These are phyloP conservation scores for Glycine tomentella DNA, from an alignment of 306 rosid genomes.

Conservation along the genomic window DNA sequence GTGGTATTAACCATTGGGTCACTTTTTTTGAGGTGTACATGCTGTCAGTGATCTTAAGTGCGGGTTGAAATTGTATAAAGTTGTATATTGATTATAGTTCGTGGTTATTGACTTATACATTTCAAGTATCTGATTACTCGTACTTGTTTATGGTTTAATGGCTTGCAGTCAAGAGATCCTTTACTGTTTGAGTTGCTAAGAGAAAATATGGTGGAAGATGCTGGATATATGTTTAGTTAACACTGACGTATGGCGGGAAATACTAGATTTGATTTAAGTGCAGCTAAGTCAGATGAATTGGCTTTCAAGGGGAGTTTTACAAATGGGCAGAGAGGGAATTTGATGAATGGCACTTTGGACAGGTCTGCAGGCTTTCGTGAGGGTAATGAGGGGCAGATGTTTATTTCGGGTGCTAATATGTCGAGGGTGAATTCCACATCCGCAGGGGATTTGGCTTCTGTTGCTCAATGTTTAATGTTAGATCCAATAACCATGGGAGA, in stretches of 20 bases:
- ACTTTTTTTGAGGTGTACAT: conserved; percentile 28
- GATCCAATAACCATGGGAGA: conserved; percentile 72
- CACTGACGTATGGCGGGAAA: conserved; percentile 70
- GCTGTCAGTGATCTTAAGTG: neutral
- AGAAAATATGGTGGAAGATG: conserved; percentile 41
- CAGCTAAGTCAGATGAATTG: conserved; percentile 64
- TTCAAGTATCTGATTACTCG: conserved; percentile 27
- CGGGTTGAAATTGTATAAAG: conserved; percentile 31
- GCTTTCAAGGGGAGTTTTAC: conserved; percentile 57
- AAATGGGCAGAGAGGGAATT: conserved; percentile 64
- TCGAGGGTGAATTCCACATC: conserved; percentile 59
- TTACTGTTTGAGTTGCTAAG: conserved; percentile 37
- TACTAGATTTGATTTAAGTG: conserved; percentile 65
- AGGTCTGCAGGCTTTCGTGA: conserved; percentile 71
- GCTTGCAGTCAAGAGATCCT: conserved; percentile 39
- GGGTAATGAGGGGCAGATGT: conserved; percentile 61
- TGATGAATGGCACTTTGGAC: conserved; percentile 58
- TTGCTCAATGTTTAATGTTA: conserved; percentile 62
- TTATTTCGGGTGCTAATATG: conserved; percentile 55
- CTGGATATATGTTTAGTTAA: conserved; percentile 41
- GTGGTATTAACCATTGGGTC: conserved; percentile 18
- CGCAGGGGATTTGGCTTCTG: conserved; percentile 58
- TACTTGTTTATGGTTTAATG: conserved; percentile 54
- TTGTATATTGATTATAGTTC: conserved; percentile 43
- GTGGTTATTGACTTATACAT: conserved; percentile 44